Conservation (phyloP, 352 stramenopile genomes). For the Pythium chondricola region DNA sequence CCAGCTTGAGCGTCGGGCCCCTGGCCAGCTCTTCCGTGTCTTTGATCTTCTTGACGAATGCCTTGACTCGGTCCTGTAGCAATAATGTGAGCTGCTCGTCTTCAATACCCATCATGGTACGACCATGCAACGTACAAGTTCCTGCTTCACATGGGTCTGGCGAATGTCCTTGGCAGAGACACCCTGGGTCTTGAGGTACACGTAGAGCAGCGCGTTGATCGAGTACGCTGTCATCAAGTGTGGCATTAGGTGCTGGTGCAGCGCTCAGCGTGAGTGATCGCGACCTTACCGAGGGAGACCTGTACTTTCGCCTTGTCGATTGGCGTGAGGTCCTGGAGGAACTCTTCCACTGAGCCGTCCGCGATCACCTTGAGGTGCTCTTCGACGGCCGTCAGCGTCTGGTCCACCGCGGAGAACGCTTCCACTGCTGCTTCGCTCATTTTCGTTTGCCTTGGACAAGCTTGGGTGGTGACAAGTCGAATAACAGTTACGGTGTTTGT, state of each 20-base stretch:
- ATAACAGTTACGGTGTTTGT: too few relatives aligned
- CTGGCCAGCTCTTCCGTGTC: conserved; percentile 79
- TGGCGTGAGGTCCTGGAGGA: conserved; percentile 46
- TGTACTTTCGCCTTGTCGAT: conserved; percentile 81
- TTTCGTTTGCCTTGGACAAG: conserved; percentile 5
- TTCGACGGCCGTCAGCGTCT: conserved; percentile 73
- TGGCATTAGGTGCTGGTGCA: too few relatives aligned
- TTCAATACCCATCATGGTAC: background rate
- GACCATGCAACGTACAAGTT: conserved; percentile 38
- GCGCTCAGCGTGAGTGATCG: too few relatives aligned
- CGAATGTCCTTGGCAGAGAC: conserved; percentile 84
- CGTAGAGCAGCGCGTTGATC: conserved; percentile 82
- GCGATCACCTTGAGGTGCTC: conserved; percentile 63
- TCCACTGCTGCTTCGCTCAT: conserved; percentile 59
- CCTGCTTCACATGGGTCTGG: conserved; percentile 87
- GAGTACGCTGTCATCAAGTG: conserved; percentile 50
- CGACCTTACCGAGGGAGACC: conserved; percentile 65
- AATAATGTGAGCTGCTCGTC: background rate
- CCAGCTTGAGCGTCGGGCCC: conserved; percentile 63
- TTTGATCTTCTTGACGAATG: conserved; percentile 88
- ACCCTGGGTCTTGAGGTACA: conserved; percentile 84
- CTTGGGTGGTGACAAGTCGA: too few relatives aligned
- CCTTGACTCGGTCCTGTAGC: conserved; percentile 76
- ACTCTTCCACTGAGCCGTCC: conserved; percentile 45
- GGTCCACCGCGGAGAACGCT: conserved; percentile 62